Evolutionary conservation across 2,329 filamentous ascomycete genomes (phyloP).

Genomic region (Reticulascus tulasneorum): DNA sequence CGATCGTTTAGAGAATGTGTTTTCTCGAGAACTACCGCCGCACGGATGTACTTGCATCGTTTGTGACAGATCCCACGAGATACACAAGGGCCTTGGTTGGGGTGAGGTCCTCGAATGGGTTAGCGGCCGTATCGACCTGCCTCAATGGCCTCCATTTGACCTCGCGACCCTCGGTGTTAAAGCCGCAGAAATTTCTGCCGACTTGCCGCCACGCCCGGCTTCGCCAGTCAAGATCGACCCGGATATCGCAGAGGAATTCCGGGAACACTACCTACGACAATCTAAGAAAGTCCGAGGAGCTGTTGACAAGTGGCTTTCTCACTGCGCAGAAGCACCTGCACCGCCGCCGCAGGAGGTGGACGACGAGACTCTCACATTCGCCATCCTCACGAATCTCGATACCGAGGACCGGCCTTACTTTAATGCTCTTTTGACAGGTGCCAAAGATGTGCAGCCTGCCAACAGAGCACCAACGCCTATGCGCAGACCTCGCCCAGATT

Average conservation of each 20-base stretch:
- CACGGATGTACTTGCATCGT: slow-evolving; percentile 84
- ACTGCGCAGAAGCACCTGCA: slow-evolving; percentile 68
- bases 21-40: slow-evolving; percentile 83
- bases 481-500: slow-evolving; percentile 63
- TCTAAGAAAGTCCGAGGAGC: slow-evolving; percentile 89
- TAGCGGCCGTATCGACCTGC: slow-evolving; percentile 80
- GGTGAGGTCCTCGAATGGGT: slow-evolving; percentile 93
- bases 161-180: slow-evolving; percentile 60
- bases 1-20: slow-evolving; percentile 89
- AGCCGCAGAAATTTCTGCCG: slow-evolving; percentile 57
- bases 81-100: slow-evolving; percentile 79
- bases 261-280: slow-evolving; percentile 87
- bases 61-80: slow-evolving; percentile 61
- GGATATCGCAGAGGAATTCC: slow-evolving; percentile 89
- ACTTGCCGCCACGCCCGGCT: slow-evolving; percentile 51
- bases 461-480: slow-evolving; percentile 66
- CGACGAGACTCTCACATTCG: slow-evolving; percentile 89
- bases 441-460: slow-evolving; percentile 51
- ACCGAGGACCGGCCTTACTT: slow-evolving; percentile 74
- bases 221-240: slow-evolving; percentile 77
- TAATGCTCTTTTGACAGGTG: slow-evolving; percentile 69
- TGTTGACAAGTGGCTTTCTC: slow-evolving; percentile 85
- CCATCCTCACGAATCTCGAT: slow-evolving; percentile 83
- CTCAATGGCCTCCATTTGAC: slow-evolving; percentile 84
- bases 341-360: slow-evolving; percentile 85